phyloP scores from a whole-genome alignment of 78 protist genomes.

The Guillardia theta region DNA sequence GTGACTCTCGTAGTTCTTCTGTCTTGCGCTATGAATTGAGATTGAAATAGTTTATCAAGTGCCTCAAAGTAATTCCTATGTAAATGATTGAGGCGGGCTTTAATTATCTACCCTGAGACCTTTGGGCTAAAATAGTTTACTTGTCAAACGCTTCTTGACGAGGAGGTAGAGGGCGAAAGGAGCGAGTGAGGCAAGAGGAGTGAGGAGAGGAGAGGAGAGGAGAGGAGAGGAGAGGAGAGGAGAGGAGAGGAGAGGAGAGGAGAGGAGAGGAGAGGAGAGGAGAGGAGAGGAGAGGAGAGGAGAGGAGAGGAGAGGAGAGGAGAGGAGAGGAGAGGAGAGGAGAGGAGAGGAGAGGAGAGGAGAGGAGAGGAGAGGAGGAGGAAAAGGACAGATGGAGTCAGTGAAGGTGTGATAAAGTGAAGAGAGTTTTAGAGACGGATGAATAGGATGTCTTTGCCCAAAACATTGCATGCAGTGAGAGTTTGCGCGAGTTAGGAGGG shows the following conservation, averaged over 20 bases:
- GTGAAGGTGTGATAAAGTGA: too few species aligned
- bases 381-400: neutral
- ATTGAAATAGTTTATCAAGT: neutral
- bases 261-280: neutral
- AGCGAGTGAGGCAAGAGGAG: neutral
- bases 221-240: neutral
- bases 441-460: too few species aligned
- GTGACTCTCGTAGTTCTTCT: neutral
- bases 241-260: neutral
- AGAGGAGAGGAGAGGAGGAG: neutral
- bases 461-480: too few species aligned
- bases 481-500: too few species aligned
- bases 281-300: neutral
- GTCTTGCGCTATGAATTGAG: neutral
- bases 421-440: too few species aligned
- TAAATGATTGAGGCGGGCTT: too few species aligned
- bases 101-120: too few species aligned
- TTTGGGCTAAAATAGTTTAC: too few species aligned
- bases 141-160: too few species aligned
- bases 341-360: neutral
- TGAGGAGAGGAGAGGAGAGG: neutral
- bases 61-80: too few species aligned
- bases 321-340: neutral
- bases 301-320: neutral
- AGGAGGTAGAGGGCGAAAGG: neutral